Base-by-base conservation (phyloP, 345 rosid genomes). In the Geranium brycei region DNA sequence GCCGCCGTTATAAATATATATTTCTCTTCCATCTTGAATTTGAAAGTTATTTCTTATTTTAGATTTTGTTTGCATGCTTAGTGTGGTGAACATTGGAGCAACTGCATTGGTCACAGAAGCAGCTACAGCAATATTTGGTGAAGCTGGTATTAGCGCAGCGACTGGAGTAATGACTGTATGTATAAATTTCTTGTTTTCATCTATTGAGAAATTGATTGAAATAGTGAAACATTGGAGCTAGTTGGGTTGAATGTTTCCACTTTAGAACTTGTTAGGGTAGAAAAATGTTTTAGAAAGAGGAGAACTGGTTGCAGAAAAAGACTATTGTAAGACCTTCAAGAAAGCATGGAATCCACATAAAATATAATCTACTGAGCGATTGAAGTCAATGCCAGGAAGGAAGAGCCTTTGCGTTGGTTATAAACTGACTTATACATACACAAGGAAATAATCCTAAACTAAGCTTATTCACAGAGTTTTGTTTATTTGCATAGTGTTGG, bases 61-160 rank as follows among this genome's bases (percentile, higher is more conserved):
- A 63, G 62, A 68, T 78, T 71, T 57, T 70, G 30, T 80, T 73
- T 76, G 62, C 69, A 68, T 66, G 19, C 67, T 65, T 64, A 90
- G 99, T 67, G 97, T 93, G 74, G 97, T 84, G 53, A 93, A 93
- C 76, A 93, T 93, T 76, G 99, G 95, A 79, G 97, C 99, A 70
- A 93, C 99, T 76, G 99, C 97, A 67, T 77, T 93, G 64, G 99
- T 91, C 74, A 93, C 99, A 4, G 96, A 93, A 51, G 97, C 99
- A 58, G 99, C 99, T 68, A 93, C 99, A 32, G 82, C 97, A 64
- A 82, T 93, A 71, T 93, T 90, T 85, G 99, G 99, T 66, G 99
- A 90, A 84, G 99, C 99, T 73, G 99, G 99, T 77, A 91, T 93
- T 77, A 91, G 82, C 78, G 99, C 97, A 17, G 99, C 99, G 71